Base-by-base conservation (phyloP, 2,329 filamentous ascomycete species). In the Arachnomyces sp. region DNA sequence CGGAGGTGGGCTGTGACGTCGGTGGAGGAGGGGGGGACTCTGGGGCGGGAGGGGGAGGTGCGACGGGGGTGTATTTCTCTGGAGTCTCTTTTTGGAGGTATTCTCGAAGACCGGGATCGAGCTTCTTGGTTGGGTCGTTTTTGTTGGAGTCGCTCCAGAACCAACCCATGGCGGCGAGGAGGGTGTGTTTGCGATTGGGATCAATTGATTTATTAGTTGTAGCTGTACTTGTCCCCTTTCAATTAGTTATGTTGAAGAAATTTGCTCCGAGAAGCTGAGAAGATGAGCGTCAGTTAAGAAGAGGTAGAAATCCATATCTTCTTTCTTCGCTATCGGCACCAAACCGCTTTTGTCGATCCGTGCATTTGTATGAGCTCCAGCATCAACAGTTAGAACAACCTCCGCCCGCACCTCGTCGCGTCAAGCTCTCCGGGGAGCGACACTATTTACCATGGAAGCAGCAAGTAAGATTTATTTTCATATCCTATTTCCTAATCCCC, bases 81-180 rank as follows among this genome's bases (percentile, higher is more conserved):
- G 86, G 83, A 17, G 84, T 82, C 68, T 94, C 85, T 64, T 82
- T 80, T 58, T 88, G 73, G 56, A 94, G 79, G 62, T 89, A 94
- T 49, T 90, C 83, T 55, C 83, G 82, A 42, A 94, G 76, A 48
- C 81, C 80, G 30, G 86, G 84, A 57, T 94, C 87, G 53, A 95
- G 79, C 52, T 84, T 81, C 52, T 74, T 72, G 49, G 87, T 72
- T 16, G 84, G 80, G 57, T 85, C 77, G 45, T 59, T 66, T 39
- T 64, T 60, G 49, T 55, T 70, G 64, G 52, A 72, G 59, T 48
- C 55, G 43, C 71, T 67, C 76, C 76, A 80, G 46, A 81, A 71
- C 78, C 78, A 81, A 53, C 77, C 74, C 78, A 82, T 80, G 48
- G 47, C n/a, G 11, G 25, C 17, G 14, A 28, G 28, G 32, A 13